Evolutionary conservation across 2,329 filamentous ascomycete species (phyloP).

Genomic region (Colletotrichum chlorophyti): DNA sequence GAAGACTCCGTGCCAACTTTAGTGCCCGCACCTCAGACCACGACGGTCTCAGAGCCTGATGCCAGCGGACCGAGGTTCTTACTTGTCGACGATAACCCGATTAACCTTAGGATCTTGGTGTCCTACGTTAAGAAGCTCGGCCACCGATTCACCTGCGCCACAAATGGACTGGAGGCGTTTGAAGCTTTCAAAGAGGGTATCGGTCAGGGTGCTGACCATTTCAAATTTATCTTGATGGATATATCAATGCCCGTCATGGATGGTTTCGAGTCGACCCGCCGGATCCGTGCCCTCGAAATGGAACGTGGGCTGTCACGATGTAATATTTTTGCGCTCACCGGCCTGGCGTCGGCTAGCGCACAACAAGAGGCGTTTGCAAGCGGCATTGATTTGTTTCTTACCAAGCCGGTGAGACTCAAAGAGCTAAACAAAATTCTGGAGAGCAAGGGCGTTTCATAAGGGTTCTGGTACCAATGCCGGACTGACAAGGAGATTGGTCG

Average conservation of each 20-base stretch:
- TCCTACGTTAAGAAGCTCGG: conserved; percentile 42
- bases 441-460: no score
- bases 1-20: no score
- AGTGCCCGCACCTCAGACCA: no score
- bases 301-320: conserved; percentile 39
- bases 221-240: conserved; percentile 47
- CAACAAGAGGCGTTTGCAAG: conserved; percentile 59
- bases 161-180: conserved; percentile 41
- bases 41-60: no score
- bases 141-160: conserved; percentile 35
- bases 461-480: no score
- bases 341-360: conserved; percentile 53
- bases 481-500: no score
- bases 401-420: conserved; percentile 56
- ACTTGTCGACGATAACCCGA: conserved; percentile 48
- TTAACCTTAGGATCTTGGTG: conserved; percentile 43
- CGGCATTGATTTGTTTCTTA: conserved; percentile 60
- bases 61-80: conserved; percentile 34
- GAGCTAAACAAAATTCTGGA: conserved; percentile 36
- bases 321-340: conserved; percentile 59
- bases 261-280: conserved; percentile 54
- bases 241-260: conserved; percentile 65
- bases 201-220: conserved; percentile 29
- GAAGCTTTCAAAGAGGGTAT: conserved; percentile 34
- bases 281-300: conserved; percentile 55